These are phyloP conservation scores for Starmerella sp. DNA, from an alignment of 805 yeast genomes.

Conservation along the genomic window DNA sequence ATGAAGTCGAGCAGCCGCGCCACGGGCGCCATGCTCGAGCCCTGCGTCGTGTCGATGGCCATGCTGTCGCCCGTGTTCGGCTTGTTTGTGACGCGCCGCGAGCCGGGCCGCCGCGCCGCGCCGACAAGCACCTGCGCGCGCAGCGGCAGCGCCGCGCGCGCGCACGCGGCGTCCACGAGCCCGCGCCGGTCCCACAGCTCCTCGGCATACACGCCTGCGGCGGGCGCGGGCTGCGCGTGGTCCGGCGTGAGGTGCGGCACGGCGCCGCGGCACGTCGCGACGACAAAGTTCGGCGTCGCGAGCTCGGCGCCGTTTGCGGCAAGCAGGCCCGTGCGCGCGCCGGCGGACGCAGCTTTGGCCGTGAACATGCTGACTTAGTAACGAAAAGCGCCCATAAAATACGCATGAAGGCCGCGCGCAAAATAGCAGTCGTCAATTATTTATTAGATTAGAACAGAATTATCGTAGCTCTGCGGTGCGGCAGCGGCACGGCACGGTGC, in stretches of 20 bases:
- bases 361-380: constrained; percentile 11
- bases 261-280: constrained; percentile 33
- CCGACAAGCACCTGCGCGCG: constrained; percentile 24
- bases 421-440: neutral
- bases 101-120: constrained; percentile 27
- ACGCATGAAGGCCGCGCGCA: neutral
- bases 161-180: constrained; percentile 17
- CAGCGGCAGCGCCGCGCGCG: constrained; percentile 23
- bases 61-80: constrained; percentile 29
- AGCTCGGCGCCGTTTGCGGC: constrained; percentile 18
- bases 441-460: no score
- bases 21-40: constrained; percentile 26
- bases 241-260: constrained; percentile 37
- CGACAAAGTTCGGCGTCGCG: constrained; percentile 28
- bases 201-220: constrained; percentile 28
- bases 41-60: constrained; percentile 31
- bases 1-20: constrained; percentile 20
- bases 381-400: no score
- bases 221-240: constrained; percentile 23
- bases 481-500: no score
- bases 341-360: constrained; percentile 16
- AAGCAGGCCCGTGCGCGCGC: constrained; percentile 24
- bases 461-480: no score
- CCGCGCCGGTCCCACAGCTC: constrained; percentile 30
- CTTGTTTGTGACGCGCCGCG: constrained; percentile 23